Evolutionary conservation across 371 early-diverging fungal species (phyloP), one percentile per base, ranked within the genome.

Genomic region (Circinella umbellata): DNA sequence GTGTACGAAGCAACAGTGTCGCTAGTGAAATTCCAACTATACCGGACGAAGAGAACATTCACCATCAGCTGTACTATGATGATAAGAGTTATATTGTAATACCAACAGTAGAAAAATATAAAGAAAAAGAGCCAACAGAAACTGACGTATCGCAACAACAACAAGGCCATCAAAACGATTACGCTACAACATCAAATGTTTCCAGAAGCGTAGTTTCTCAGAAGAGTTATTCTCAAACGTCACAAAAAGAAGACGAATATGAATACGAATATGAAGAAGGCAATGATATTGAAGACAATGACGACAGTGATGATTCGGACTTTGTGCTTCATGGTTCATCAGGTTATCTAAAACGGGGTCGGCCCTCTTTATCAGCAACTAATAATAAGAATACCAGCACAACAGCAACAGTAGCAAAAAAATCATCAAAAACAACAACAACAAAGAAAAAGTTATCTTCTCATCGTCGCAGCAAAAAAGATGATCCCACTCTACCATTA

Each of bases 261-360:
- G 53, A 53, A 13, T 8, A 53, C 15, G 53, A 53, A 34, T 20
- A 62, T 49, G 68, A 20, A 18, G 48, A 27, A 38, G 68, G 3
- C 36, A 8, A 63, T 17, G 27, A 63, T 20, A 27, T 20, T 34
- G 63, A 63, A 13, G 63, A 63, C 15, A 18, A 42, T 47, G 65
- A 64, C 34, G 48, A 53, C 15, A 48, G 38, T 49, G 48, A 53
- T 38, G 65, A 64, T 38, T 53, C 65, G 18, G 65, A 64, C 51
- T 64, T 48, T 18, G 20, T 53, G 14, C 53, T 64, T 36, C 42
- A 42, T 42, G 42, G 42, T 42, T 9, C 42, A 9, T 42, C 42
- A 9, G 42, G 42, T 42, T 42, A 42, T 42, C 42, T 42, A 9
- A 6, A 3, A 0, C 42, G 42, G 1, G 42, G 42, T 11, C 42